Evolutionary conservation across 208 protist genomes (phyloP).

Genomic region (Vickermania ingenoplastis): DNA sequence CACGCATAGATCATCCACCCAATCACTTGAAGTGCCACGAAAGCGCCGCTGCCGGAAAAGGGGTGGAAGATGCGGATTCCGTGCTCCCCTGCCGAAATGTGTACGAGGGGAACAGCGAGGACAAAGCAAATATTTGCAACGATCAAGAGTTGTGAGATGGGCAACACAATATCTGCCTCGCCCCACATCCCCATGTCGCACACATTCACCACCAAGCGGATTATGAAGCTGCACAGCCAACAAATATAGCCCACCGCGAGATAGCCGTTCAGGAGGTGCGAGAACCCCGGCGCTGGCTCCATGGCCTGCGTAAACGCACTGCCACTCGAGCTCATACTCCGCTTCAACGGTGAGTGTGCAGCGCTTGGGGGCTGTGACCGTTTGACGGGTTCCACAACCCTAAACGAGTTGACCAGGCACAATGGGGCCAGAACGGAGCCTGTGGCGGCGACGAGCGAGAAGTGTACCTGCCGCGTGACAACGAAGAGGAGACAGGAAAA

Average conservation of each 20-base stretch:
- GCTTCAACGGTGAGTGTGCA: conserved; percentile 1
- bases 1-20: conserved; percentile 60
- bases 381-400: conserved; percentile 19
- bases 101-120: conserved; percentile 41
- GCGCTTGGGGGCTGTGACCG: conserved; percentile 1
- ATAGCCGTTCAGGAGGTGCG: conserved; percentile 46
- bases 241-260: conserved; percentile 49
- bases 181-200: conserved; percentile 20
- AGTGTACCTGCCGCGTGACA: conserved; percentile 11
- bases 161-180: conserved; percentile 12
- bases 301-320: neutral
- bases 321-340: neutral
- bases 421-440: conserved; percentile 26
- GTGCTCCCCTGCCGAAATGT: conserved; percentile 52
- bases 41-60: conserved; percentile 49
- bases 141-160: conserved; percentile 16
- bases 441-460: conserved; percentile 16
- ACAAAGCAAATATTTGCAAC: conserved; percentile 30
- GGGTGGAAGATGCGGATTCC: conserved; percentile 47
- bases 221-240: conserved; percentile 30
- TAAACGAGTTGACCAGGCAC: conserved; percentile 29
- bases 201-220: conserved; percentile 52
- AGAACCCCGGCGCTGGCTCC: neutral
- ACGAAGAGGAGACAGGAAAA: conserved; percentile 32
- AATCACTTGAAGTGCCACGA: conserved; percentile 61